Conservation (phyloP, 306 rosid species). For the Ormosia semicastrata region DNA sequence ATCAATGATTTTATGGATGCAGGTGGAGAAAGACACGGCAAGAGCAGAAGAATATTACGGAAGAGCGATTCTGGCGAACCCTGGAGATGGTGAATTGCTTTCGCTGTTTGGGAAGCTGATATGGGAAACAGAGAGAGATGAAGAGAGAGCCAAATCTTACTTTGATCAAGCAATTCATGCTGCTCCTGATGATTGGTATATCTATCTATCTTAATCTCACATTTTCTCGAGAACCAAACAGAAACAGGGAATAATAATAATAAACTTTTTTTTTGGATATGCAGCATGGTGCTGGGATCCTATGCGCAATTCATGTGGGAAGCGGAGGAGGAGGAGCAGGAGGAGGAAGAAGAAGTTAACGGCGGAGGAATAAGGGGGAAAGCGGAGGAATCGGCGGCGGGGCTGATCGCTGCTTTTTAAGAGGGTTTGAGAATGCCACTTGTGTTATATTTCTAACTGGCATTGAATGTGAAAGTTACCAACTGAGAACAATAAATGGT, state of each 20-base stretch:
- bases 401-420: conserved; percentile 43
- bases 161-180: conserved; percentile 65
- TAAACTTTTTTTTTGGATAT: not conserved
- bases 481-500: not conserved
- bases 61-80: conserved; percentile 72
- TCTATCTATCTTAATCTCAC: not conserved
- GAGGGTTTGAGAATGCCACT: conserved; percentile 2
- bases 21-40: conserved; percentile 55
- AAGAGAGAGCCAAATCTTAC: conserved; percentile 61
- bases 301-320: conserved; percentile 77
- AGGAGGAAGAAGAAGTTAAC: not conserved
- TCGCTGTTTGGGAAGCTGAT: conserved; percentile 67
- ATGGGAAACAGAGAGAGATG: conserved; percentile 76
- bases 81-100: conserved; percentile 78
- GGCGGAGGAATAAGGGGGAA: not conserved
- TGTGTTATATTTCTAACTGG: conserved; percentile 20
- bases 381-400: conserved; percentile 16
- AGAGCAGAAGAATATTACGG: conserved; percentile 77
- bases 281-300: conserved; percentile 74
- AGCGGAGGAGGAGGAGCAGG: conserved; percentile 50
- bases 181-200: conserved; percentile 69
- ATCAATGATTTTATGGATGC: not conserved
- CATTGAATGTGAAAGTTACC: conserved; percentile 3
- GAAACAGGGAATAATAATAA: not conserved
- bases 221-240: not conserved